Percentiles rank a stretch among this genome's conserved stretches.
phyloP scores from a whole-genome alignment of 441 rosid genomes.

The Gossypium gossypioides region DNA sequence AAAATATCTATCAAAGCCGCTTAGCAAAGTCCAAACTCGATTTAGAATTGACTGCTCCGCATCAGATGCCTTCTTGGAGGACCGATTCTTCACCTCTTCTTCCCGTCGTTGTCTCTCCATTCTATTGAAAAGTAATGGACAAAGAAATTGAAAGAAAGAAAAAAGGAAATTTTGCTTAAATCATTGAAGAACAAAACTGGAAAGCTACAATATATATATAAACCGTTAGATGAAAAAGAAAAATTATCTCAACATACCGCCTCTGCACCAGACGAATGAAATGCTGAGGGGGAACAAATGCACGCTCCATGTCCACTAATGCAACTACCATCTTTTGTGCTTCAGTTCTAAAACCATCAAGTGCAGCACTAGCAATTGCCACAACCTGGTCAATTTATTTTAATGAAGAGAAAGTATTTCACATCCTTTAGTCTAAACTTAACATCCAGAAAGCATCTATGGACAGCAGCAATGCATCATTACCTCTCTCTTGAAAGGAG shows the following conservation, averaged over 20 bases:
- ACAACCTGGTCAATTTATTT: slow-evolving; percentile 41
- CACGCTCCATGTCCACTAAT: slow-evolving; percentile 96
- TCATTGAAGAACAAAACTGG: background rate
- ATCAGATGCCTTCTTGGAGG: slow-evolving; percentile 78
- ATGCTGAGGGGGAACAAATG: slow-evolving; percentile 94
- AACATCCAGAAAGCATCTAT: slow-evolving; percentile 8
- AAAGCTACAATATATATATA: background rate
- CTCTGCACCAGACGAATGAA: slow-evolving; percentile 93
- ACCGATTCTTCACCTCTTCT: slow-evolving; percentile 75
- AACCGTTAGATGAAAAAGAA: background rate
- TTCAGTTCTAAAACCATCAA: slow-evolving; percentile 77
- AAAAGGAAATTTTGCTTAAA: background rate
- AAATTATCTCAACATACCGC: slow-evolving; percentile 33
- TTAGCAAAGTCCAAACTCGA: slow-evolving; percentile 44
- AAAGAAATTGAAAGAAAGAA: slow-evolving; percentile 3
- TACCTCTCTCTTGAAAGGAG: slow-evolving; percentile 94
- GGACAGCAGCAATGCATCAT: slow-evolving; percentile 6
- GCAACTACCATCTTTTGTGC: slow-evolving; percentile 93
- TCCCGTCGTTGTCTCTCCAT: slow-evolving; percentile 98
- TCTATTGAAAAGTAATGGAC: slow-evolving; percentile 32
- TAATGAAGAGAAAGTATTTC: background rate
- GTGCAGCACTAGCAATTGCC: slow-evolving; percentile 76
- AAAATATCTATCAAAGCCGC: slow-evolving; percentile 5
- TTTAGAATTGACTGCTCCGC: slow-evolving; percentile 80
- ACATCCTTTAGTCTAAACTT: background rate